Conservation (phyloP, 495 filamentous ascomycete genomes). For the Aspergillus hancockii region DNA sequence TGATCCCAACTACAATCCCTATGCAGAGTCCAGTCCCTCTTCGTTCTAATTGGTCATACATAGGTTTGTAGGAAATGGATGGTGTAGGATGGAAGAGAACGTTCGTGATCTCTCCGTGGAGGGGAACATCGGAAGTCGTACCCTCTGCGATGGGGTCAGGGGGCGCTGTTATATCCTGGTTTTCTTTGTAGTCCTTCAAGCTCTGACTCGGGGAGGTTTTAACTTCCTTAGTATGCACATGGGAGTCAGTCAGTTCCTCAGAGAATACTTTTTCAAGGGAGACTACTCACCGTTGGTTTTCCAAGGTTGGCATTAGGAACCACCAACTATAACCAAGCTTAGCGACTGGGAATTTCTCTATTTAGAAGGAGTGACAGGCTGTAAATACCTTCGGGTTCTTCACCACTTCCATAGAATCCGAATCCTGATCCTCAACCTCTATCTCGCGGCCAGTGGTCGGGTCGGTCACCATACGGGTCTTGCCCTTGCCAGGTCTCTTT, state of each 20-base stretch:
- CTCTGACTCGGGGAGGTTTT: conserved; percentile 64
- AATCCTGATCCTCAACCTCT: conserved; percentile 79
- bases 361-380: not conserved
- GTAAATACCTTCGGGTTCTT: conserved; percentile 63
- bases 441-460: conserved; percentile 84
- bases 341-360: not conserved
- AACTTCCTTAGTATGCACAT: conserved; percentile 38
- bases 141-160: conserved; percentile 80
- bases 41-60: conserved; percentile 74
- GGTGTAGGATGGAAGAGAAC: conserved; percentile 95
- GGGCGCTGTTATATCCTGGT: conserved; percentile 87
- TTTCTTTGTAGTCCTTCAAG: conserved; percentile 73
- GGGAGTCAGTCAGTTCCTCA: not conserved
- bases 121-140: conserved; percentile 87
- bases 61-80: conserved; percentile 80
- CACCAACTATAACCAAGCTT: conserved; percentile 56
- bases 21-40: conserved; percentile 66
- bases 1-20: conserved; percentile 67
- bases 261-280: not conserved
- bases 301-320: conserved; percentile 87
- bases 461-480: conserved; percentile 75
- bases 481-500: conserved; percentile 44
- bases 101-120: conserved; percentile 94
- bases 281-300: conserved; percentile 65
- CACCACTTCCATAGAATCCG: conserved; percentile 67